These are phyloP conservation scores for Wilhelminamyces savonicus DNA, from an alignment of 805 yeast species.

Conservation along the genomic window DNA sequence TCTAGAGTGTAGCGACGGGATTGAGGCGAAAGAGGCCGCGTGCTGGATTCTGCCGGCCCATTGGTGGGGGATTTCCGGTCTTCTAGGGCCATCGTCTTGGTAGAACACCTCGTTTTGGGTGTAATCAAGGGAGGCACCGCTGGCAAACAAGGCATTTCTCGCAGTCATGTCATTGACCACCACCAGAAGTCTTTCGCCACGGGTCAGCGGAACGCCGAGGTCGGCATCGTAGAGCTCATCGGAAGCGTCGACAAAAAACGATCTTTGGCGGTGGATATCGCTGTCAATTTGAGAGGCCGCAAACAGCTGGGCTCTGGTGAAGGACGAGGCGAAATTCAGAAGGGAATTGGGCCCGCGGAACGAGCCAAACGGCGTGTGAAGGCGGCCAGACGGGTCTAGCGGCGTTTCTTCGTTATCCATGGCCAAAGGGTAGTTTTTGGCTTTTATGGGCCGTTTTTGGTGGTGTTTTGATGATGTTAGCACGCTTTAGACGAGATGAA, in stretches of 20 bases:
- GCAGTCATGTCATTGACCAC: conserved; percentile 38
- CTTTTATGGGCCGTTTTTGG: no score
- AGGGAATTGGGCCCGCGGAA: conserved; percentile 29
- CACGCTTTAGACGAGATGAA: no score
- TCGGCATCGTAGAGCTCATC: conserved; percentile 68
- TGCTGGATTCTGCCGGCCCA: conserved; percentile 27
- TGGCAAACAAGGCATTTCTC: conserved; percentile 16
- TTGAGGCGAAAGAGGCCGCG: conserved; percentile 39
- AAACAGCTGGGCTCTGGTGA: conserved; percentile 34
- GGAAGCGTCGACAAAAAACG: conserved; percentile 42
- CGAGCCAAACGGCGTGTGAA: not conserved
- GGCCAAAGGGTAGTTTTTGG: no score
- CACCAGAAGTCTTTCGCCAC: conserved; percentile 60
- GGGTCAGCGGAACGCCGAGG: conserved; percentile 56
- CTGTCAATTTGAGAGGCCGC: conserved; percentile 43
- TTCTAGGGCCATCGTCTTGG: conserved; percentile 26
- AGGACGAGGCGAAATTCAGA: conserved; percentile 34
- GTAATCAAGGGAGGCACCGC: conserved; percentile 7
- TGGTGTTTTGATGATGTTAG: no score
- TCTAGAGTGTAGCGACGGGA: conserved; percentile 28
- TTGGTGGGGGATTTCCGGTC: conserved; percentile 20
- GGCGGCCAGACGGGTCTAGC: not conserved
- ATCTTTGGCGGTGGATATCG: conserved; percentile 52
- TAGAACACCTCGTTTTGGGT: conserved; percentile 30
- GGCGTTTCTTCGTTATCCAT: no score